phyloP scores from a whole-genome alignment of 139 green algal genomes.

The Picochlorum sp. region DNA sequence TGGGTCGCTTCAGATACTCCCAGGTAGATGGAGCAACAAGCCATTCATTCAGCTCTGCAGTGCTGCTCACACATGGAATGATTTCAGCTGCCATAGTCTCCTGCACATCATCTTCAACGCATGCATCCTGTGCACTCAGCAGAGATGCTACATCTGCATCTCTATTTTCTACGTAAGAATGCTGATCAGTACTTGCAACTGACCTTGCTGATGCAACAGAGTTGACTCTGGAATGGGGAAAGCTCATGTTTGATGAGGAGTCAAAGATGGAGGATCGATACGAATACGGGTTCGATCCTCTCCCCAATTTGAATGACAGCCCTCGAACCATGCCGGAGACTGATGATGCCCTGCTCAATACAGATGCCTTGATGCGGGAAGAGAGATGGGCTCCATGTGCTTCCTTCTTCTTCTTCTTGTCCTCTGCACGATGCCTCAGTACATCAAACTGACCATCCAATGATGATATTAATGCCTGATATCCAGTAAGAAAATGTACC shows the following conservation, averaged over 20 bases:
- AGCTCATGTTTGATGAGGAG: not conserved
- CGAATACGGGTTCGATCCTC: not conserved
- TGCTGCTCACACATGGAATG: not conserved
- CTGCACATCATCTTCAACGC: not conserved
- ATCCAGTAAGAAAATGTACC: not conserved
- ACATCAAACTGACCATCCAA: conserved; percentile 9
- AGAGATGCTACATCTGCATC: not conserved
- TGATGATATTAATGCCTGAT: conserved; percentile 14
- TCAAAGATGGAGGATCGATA: not conserved
- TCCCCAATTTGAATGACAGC: conserved; percentile 4
- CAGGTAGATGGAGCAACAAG: conserved; percentile 18
- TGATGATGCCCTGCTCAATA: conserved; percentile 1
- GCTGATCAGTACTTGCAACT: not conserved
- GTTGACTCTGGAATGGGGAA: not conserved
- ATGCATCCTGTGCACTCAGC: not conserved
- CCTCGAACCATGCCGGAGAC: conserved; percentile 11
- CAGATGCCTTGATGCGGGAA: not conserved
- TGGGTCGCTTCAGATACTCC: conserved; percentile 1
- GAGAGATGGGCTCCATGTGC: conserved; percentile 7
- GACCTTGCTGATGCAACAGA: not conserved
- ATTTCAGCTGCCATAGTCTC: not conserved
- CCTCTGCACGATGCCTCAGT: conserved; percentile 2
- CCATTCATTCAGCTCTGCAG: conserved; percentile 12
- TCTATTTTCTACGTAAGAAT: not conserved
- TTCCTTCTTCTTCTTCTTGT: not conserved